A percentile compares a stretch with the other conserved stretches of the same genome.
Evolutionary conservation across 208 protist species (phyloP).

Genomic region (Tritrichomonas musculus): DNA sequence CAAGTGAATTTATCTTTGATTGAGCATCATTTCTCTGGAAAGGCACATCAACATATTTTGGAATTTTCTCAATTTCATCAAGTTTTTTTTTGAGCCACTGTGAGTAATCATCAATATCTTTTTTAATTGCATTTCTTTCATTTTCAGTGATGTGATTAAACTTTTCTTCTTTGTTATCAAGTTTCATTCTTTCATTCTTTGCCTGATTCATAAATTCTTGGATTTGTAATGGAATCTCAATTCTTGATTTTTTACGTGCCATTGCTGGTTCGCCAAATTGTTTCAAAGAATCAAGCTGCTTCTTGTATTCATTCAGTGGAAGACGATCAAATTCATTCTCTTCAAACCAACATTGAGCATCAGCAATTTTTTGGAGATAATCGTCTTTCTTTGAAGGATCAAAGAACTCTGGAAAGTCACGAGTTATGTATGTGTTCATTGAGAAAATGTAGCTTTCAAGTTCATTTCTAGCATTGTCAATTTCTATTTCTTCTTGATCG

Average conservation of each 20-base stretch:
- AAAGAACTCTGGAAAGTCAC: conserved; percentile 8
- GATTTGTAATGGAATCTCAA: background rate
- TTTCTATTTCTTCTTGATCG: background rate
- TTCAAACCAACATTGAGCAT: background rate
- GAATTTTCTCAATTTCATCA: background rate
- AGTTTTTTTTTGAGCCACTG: background rate
- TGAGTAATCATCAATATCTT: background rate
- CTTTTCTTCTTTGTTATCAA: conserved; percentile 8
- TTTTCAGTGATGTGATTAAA: conserved; percentile 1
- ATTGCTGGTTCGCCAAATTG: background rate
- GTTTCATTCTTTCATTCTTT: background rate
- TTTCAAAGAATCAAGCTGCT: background rate
- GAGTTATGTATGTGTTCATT: background rate
- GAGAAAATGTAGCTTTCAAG: background rate
- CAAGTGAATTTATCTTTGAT: background rate
- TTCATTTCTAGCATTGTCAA: background rate
- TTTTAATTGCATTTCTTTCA: background rate
- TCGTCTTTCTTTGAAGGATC: background rate
- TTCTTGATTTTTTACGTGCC: background rate
- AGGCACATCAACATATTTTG: background rate
- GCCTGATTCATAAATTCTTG: background rate
- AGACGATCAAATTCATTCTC: background rate
- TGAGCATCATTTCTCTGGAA: background rate
- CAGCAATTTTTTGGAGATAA: background rate
- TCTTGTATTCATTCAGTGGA: background rate